Evolutionary conservation across 2,329 filamentous ascomycete genomes (phyloP).

Genomic region (Aspergillus udagawae): DNA sequence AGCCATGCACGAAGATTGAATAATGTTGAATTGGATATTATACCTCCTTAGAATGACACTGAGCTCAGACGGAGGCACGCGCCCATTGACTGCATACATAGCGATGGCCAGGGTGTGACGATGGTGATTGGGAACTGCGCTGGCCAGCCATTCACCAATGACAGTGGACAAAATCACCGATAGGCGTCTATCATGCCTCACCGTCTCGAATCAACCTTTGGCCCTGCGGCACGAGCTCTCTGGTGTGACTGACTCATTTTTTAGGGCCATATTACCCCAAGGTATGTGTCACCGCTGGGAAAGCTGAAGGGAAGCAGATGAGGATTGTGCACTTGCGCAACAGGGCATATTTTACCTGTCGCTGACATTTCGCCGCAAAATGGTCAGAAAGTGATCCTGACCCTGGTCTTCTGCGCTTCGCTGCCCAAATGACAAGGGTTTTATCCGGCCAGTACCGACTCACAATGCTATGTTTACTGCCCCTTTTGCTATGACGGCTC

Average conservation of each 20-base stretch:
- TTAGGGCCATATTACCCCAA: neutral
- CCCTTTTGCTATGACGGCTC: conserved; percentile 24
- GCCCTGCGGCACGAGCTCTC: conserved; percentile 8
- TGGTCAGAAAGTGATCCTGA: conserved; percentile 7
- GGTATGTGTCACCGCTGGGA: neutral
- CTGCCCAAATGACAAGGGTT: conserved; percentile 27
- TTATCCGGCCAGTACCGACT: conserved; percentile 15
- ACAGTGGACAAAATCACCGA: conserved; percentile 10
- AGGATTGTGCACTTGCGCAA: conserved; percentile 6
- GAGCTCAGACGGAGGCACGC: conserved; percentile 16
- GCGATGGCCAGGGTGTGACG: conserved; percentile 12
- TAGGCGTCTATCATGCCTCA: conserved; percentile 14
- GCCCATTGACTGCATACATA: conserved; percentile 15
- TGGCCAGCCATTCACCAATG: conserved; percentile 18
- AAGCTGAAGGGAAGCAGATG: neutral
- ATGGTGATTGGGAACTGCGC: neutral
- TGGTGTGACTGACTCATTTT: neutral
- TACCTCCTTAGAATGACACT: conserved; percentile 11
- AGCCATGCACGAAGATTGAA: neutral
- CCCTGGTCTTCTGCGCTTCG: conserved; percentile 18
- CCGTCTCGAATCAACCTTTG: conserved; percentile 5
- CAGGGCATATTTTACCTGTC: conserved; percentile 3
- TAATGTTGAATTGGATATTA: conserved; percentile 11
- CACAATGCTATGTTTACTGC: conserved; percentile 10
- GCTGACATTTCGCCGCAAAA: conserved; percentile 3